Conservation (phyloP, 2,329 filamentous ascomycete genomes). For the Neospermospora avenae region DNA sequence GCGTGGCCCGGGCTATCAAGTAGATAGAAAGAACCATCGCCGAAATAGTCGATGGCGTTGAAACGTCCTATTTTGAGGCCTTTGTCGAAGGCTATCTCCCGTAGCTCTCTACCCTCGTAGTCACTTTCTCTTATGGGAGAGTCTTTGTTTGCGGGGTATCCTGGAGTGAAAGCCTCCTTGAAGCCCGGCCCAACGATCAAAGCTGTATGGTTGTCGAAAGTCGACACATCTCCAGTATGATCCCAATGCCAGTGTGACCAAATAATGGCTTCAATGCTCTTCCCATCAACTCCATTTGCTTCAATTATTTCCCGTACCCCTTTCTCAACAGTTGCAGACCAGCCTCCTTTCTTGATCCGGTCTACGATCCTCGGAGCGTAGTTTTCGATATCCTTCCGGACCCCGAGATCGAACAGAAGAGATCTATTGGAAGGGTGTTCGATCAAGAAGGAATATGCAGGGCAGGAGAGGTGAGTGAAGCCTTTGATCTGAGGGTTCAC, state of each 20-base stretch:
- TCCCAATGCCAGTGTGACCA: constrained; percentile 38
- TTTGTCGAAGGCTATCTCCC: constrained; percentile 35
- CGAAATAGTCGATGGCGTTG: constrained; percentile 50
- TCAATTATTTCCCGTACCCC: constrained; percentile 41
- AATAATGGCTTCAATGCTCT: constrained; percentile 37
- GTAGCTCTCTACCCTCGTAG: constrained; percentile 38
- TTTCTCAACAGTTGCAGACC: constrained; percentile 40
- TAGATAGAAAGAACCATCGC: constrained; percentile 54
- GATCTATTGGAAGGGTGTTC: constrained; percentile 38
- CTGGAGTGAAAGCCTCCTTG: constrained; percentile 41
- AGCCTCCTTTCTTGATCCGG: constrained; percentile 34
- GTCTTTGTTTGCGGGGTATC: constrained; percentile 41
- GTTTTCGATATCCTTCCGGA: constrained; percentile 43
- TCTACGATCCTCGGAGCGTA: constrained; percentile 34
- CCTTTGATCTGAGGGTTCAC: constrained; percentile 36
- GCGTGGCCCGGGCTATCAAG: constrained; percentile 50
- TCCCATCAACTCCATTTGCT: constrained; percentile 36
- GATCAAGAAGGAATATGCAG: constrained; percentile 46
- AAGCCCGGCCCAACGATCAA: constrained; percentile 48
- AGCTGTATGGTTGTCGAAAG: constrained; percentile 41
- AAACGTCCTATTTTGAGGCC: constrained; percentile 44
- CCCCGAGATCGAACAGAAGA: constrained; percentile 39
- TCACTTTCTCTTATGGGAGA: constrained; percentile 40
- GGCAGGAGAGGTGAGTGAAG: constrained; percentile 37
- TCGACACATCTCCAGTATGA: constrained; percentile 42